Base-by-base conservation (phyloP, 2,329 filamentous ascomycete species). In the Hymenoscyphus fraxineus region DNA sequence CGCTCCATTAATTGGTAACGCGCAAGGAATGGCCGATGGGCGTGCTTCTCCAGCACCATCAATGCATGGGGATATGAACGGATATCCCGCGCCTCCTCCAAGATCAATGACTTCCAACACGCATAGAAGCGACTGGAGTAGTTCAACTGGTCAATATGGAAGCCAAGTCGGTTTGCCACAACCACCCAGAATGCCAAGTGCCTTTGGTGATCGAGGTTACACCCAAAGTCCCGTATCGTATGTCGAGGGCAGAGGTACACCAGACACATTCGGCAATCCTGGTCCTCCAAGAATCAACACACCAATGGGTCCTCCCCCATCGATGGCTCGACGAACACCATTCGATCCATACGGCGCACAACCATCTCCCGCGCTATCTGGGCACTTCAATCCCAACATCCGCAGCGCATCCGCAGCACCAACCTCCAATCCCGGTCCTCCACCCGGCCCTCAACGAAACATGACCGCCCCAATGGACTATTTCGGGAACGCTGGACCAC, bases 1-100 rank as follows among this genome's bases (percentile, higher is more conserved):
- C 66, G 82, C 85, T 7, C 85, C 89, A 0, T 80, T 92, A 6
- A 77, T 90, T 44, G 77, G 79, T 19, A 80, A 84, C 65, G 86
- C 87, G 6, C 81, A 82, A 39, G 81, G 82, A 6, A 89, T 89
- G 84, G 87, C 86, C 22, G 83, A 82, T 61, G 68, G 63, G 35
- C 66, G 70, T 56, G 66, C 56, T 22, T 71, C 71, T 22, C 73
- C 73, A 39, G 70, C 68, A 32, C 72, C 73, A 58, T 71, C 72
- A 27, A 60, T 74, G 15, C 67, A 67, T 10, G 38, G 72, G 12
- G 66, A 74, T 41, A 72, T 68, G 0, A 68, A 67, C 35, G 65
- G 64, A 10, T 68, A 63, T 58, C 67, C 69, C 35, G 55, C 58
- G n/a, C 62, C 60, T 60, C 71, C 72, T 27, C 71, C 70, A 69